These are phyloP conservation scores for Fusarium chaquense DNA, from an alignment of 2,329 filamentous ascomycete species.

Conservation along the genomic window DNA sequence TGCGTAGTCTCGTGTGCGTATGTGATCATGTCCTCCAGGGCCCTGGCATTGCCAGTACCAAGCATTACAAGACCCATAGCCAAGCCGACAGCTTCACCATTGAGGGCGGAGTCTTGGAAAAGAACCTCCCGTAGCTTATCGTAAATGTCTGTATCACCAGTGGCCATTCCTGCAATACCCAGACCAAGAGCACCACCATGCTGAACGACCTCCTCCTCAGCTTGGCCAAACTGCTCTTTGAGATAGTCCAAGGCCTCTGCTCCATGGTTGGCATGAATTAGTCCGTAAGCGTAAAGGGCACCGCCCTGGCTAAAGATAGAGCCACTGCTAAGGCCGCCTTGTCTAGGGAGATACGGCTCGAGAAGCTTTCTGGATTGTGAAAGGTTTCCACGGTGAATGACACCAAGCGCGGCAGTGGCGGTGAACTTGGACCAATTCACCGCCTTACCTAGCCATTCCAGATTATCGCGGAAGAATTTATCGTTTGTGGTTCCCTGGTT, in stretches of 20 bases:
- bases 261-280: constrained; percentile 98
- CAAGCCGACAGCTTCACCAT: constrained; percentile 94
- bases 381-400: constrained; percentile 96
- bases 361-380: constrained; percentile 93
- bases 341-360: constrained; percentile 91
- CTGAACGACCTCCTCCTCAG: constrained; percentile 92
- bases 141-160: constrained; percentile 89
- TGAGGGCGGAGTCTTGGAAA: constrained; percentile 93
- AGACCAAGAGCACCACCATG: constrained; percentile 95
- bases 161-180: constrained; percentile 97
- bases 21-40: constrained; percentile 95
- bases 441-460: constrained; percentile 98
- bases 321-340: constrained; percentile 78
- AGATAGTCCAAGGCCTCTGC: constrained; percentile 88
- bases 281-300: constrained; percentile 91
- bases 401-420: constrained; percentile 93
- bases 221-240: constrained; percentile 77
- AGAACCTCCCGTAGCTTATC: constrained; percentile 90
- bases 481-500: constrained; percentile 98
- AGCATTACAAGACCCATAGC: constrained; percentile 99
- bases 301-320: constrained; percentile 97
- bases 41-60: constrained; percentile 94
- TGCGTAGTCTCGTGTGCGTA: constrained; percentile 98
- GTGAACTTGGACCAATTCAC: constrained; percentile 99
- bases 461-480: constrained; percentile 97